These are phyloP conservation scores for Ustilago bromivora DNA, from an alignment of 1,284 basidiomycete genomes.

Conservation along the genomic window DNA sequence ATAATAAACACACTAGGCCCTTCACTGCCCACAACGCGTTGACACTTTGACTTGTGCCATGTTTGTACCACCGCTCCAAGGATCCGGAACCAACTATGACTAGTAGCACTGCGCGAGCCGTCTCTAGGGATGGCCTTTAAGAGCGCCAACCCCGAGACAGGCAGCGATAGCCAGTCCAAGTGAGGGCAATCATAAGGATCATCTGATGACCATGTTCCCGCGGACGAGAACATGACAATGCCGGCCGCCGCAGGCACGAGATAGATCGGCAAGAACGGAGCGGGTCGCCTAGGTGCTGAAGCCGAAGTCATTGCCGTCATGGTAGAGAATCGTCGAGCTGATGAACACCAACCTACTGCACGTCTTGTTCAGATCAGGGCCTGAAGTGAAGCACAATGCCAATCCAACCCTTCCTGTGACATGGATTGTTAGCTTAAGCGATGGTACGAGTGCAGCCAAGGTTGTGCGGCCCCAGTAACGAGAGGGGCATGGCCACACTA, in stretches of 20 bases:
- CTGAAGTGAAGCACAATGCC: neutral
- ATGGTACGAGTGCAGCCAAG: neutral
- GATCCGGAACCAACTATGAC: neutral
- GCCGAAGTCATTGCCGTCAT: constrained; percentile 3
- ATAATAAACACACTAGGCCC: neutral
- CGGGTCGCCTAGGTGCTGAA: neutral
- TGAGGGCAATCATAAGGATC: neutral
- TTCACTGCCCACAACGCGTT: neutral
- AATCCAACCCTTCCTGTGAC: neutral
- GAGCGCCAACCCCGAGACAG: neutral
- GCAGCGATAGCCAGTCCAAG: neutral
- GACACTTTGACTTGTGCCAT: neutral
- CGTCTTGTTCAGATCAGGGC: neutral
- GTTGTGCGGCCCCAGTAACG: neutral
- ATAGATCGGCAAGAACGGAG: constrained; percentile 9
- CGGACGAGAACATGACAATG: neutral
- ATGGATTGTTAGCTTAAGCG: neutral
- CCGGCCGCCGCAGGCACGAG: constrained; percentile 10
- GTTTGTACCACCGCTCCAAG: neutral
- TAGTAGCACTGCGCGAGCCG: neutral
- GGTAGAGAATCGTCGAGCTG: neutral
- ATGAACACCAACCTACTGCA: neutral
- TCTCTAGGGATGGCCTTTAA: neutral
- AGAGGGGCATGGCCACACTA: neutral
- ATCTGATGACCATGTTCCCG: neutral